These are phyloP conservation scores for Aspergillus sp. DNA, from an alignment of 2,329 filamentous ascomycete genomes.

Conservation along the genomic window DNA sequence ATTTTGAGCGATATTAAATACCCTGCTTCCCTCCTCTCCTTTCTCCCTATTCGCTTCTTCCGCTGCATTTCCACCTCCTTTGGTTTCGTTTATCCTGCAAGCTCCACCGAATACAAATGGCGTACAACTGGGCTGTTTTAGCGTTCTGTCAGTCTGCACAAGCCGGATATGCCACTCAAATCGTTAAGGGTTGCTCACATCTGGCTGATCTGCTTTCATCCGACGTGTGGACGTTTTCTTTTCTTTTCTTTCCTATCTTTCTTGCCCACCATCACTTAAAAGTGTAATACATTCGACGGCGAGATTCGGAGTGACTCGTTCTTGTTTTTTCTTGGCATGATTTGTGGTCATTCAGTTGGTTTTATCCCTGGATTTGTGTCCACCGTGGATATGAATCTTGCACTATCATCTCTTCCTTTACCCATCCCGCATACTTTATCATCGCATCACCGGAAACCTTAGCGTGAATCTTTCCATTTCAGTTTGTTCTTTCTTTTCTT, in stretches of 20 bases:
- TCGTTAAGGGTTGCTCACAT: not conserved
- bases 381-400: not conserved
- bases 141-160: not conserved
- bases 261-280: slow-evolving; percentile 10
- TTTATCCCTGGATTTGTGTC: not conserved
- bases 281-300: slow-evolving; percentile 28
- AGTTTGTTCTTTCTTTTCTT: slow-evolving; percentile 1
- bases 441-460: not conserved
- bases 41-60: slow-evolving; percentile 4
- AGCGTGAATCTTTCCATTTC: not conserved
- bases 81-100: not conserved
- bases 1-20: slow-evolving; percentile 11
- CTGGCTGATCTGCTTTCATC: slow-evolving; percentile 6
- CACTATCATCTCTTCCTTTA: not conserved
- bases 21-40: slow-evolving; percentile 8
- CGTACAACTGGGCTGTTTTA: not conserved
- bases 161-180: not conserved
- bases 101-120: not conserved
- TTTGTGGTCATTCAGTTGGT: slow-evolving; percentile 6
- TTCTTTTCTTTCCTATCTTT: slow-evolving; percentile 8
- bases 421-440: slow-evolving; percentile 1
- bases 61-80: not conserved
- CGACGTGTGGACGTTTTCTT: slow-evolving; percentile 1
- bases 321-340: slow-evolving; percentile 13
- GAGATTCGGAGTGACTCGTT: slow-evolving; percentile 12